phyloP scores from a whole-genome alignment of 768 basidiomycete genomes.

The Megacollybia marginata region DNA sequence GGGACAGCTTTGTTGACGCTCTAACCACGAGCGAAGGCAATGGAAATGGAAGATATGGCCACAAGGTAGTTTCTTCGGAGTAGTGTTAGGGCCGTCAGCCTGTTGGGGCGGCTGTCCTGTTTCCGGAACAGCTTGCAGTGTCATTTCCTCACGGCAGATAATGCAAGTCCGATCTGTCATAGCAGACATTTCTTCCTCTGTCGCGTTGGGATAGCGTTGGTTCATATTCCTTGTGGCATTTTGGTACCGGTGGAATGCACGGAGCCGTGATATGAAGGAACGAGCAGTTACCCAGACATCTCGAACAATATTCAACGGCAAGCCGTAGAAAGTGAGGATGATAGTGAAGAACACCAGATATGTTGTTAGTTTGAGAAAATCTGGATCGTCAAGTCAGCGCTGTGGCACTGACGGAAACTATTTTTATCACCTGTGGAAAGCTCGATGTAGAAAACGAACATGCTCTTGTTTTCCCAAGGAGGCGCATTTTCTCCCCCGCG shows the following conservation, averaged over 20 bases:
- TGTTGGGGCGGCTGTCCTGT: constrained; percentile 16
- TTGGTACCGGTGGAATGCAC: constrained; percentile 87
- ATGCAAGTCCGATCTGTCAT: constrained; percentile 93
- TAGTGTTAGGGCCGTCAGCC: constrained; percentile 79
- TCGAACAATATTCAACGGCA: constrained; percentile 93
- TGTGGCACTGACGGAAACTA: background rate
- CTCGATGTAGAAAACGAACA: constrained; percentile 95
- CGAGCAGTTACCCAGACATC: constrained; percentile 95
- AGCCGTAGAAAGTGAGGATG: constrained; percentile 89
- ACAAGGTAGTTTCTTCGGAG: constrained; percentile 94
- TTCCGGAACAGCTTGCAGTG: constrained; percentile 24
- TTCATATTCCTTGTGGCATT: constrained; percentile 97
- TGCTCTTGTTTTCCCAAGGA: constrained; percentile 97
- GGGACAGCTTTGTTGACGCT: constrained; percentile 97
- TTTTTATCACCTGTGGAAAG: constrained; percentile 67
- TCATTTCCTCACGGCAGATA: constrained; percentile 97
- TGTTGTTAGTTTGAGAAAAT: constrained; percentile 88
- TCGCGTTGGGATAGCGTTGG: constrained; percentile 87
- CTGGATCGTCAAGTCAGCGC: constrained; percentile 31
- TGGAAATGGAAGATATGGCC: constrained; percentile 98
- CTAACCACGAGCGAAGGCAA: constrained; percentile 95
- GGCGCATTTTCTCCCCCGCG: constrained; percentile 81
- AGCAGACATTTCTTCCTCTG: constrained; percentile 70
- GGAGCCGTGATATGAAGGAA: constrained; percentile 82
- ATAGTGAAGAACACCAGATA: constrained; percentile 92